Evolutionary conservation across 495 filamentous ascomycete genomes (phyloP).

Genomic region (Rostrohypoxylon terebratum): DNA sequence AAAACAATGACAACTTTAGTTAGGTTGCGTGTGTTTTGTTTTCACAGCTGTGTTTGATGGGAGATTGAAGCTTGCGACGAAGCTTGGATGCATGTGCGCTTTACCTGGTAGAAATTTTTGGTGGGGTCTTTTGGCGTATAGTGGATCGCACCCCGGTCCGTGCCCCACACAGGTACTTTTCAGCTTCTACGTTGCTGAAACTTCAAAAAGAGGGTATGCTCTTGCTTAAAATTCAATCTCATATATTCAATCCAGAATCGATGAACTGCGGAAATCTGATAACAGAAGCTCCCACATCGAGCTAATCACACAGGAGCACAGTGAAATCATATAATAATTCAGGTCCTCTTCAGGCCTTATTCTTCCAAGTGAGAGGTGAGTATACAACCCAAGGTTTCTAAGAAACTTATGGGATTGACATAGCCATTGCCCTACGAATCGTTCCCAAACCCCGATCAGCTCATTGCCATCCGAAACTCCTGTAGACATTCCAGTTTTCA

Average conservation of each 20-base stretch:
- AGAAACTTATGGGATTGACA: not conserved
- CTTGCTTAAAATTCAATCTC: not conserved
- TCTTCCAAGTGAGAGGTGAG: slow-evolving; percentile 23
- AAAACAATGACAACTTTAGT: not conserved
- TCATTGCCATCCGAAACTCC: slow-evolving; percentile 4
- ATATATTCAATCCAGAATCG: not conserved
- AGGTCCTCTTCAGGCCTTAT: slow-evolving; percentile 3
- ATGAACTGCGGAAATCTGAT: not conserved
- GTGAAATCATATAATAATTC: slow-evolving; percentile 1
- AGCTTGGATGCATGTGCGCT: slow-evolving; percentile 5
- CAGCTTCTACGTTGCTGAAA: not conserved
- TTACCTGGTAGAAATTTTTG: slow-evolving; percentile 39
- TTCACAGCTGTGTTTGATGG: not conserved
- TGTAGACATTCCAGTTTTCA: slow-evolving; percentile 7
- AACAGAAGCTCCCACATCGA: not conserved
- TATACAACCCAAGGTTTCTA: slow-evolving; percentile 7
- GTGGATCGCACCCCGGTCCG: not conserved
- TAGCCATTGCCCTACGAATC: slow-evolving; percentile 25
- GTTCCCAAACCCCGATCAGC: not conserved
- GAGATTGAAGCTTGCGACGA: slow-evolving; percentile 1
- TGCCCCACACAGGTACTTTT: not conserved
- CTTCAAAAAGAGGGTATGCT: not conserved
- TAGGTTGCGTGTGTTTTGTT: not conserved
- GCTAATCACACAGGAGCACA: not conserved
- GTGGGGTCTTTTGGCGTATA: slow-evolving; percentile 34